Conservation (phyloP, 2,329 filamentous ascomycete species). For the Furcasterigmium furcatum region DNA sequence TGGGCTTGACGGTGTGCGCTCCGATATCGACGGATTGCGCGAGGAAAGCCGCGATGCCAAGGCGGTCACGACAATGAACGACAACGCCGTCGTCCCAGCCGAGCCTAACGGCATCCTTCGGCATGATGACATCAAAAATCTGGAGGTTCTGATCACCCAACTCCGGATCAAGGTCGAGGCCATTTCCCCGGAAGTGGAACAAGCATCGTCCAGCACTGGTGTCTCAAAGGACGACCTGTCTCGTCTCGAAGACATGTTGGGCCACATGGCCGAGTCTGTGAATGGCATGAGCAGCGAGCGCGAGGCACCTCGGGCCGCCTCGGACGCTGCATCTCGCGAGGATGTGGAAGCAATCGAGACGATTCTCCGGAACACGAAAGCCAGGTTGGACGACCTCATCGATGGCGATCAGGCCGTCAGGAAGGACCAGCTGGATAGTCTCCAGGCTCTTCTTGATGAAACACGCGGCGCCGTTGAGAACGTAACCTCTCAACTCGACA, state of each 20-base stretch:
- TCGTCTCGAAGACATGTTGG: conserved; percentile 48
- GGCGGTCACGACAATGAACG: conserved; percentile 51
- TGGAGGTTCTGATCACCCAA: conserved; percentile 80
- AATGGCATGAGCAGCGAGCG: conserved; percentile 2
- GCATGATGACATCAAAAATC: conserved; percentile 75
- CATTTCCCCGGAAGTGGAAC: conserved; percentile 49
- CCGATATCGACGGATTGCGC: conserved; percentile 77
- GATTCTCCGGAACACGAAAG: conserved; percentile 84
- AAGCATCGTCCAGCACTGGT: conserved; percentile 27
- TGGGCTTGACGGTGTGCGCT: conserved; percentile 72
- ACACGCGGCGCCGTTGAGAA: conserved; percentile 70
- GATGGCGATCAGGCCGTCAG: conserved; percentile 68
- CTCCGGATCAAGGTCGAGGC: conserved; percentile 81
- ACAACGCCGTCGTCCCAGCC: conserved; percentile 44
- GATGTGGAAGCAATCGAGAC: conserved; percentile 91
- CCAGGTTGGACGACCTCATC: conserved; percentile 77
- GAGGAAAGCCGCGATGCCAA: conserved; percentile 44
- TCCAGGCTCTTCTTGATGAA: conserved; percentile 67
- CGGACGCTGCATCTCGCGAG: conserved; percentile 66
- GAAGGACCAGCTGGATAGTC: conserved; percentile 61
- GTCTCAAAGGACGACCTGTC: conserved; percentile 39
- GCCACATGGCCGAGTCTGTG: conserved; percentile 48
- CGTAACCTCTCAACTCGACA: conserved; percentile 64
- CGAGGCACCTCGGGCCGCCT: conserved; percentile 15
- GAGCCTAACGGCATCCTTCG: conserved; percentile 55